phyloP scores from a whole-genome alignment of 2,329 filamentous ascomycete species.

The Fusarium lateritium region DNA sequence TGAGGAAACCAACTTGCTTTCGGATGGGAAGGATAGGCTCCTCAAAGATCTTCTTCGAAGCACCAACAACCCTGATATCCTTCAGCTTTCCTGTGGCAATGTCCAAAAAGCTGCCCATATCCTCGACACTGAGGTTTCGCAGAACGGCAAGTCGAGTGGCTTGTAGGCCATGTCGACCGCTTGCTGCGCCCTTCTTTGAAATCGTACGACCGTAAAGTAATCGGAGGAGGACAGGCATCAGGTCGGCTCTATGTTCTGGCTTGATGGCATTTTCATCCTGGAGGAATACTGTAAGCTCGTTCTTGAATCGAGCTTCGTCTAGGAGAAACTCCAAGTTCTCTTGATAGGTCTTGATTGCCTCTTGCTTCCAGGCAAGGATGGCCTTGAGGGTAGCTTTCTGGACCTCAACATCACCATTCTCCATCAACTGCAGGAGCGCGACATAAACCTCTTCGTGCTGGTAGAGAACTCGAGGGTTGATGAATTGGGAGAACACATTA shows the following conservation, averaged over 20 bases:
- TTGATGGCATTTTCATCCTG: slow-evolving; percentile 82
- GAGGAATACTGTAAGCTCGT: slow-evolving; percentile 92
- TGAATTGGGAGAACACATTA: slow-evolving; percentile 84
- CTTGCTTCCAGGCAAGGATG: slow-evolving; percentile 90
- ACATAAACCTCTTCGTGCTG: slow-evolving; percentile 82
- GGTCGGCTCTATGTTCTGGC: slow-evolving; percentile 76
- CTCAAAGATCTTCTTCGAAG: slow-evolving; percentile 67
- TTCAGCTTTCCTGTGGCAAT: slow-evolving; percentile 83
- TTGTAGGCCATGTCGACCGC: slow-evolving; percentile 85
- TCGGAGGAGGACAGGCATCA: slow-evolving; percentile 90
- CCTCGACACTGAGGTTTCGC: slow-evolving; percentile 79
- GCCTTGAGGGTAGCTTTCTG: slow-evolving; percentile 89
- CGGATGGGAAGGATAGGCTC: slow-evolving; percentile 75
- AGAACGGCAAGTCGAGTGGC: slow-evolving; percentile 86
- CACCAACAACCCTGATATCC: slow-evolving; percentile 70
- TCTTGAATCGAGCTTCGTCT: slow-evolving; percentile 92
- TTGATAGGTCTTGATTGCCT: slow-evolving; percentile 81
- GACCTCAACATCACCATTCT: slow-evolving; percentile 91
- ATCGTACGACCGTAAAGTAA: slow-evolving; percentile 92
- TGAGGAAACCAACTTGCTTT: slow-evolving; percentile 91
- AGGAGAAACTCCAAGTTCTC: slow-evolving; percentile 89
- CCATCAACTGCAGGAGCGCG: slow-evolving; percentile 80
- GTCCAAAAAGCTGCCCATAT: slow-evolving; percentile 85
- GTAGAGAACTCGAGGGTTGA: slow-evolving; percentile 88
- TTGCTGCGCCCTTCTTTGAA: slow-evolving; percentile 81